A percentile compares a stretch with the other conserved stretches of the same genome.
phyloP scores from a whole-genome alignment of 208 protist genomes.

The Acanthamoeba rhysodes region DNA sequence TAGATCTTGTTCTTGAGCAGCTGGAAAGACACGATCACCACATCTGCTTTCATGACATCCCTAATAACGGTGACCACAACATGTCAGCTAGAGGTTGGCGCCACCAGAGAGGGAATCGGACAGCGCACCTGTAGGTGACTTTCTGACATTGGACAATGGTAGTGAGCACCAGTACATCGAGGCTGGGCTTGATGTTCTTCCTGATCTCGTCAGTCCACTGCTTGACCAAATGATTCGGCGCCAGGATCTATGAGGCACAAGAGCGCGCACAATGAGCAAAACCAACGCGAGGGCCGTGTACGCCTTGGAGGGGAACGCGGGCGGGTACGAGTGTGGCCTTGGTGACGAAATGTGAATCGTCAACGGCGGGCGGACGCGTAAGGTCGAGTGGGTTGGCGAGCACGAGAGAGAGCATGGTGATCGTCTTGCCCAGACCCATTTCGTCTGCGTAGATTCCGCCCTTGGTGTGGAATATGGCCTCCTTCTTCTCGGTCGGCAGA shows the following conservation, averaged over 20 bases:
- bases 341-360: background rate
- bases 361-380: background rate
- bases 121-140: conserved; percentile 61
- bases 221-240: conserved; percentile 68
- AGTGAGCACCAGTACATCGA: conserved; percentile 71
- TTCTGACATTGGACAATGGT: conserved; percentile 60
- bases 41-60: conserved; percentile 73
- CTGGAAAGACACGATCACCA: conserved; percentile 72
- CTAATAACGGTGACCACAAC: background rate
- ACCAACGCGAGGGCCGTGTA: too few species aligned
- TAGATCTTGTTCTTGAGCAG: conserved; percentile 62
- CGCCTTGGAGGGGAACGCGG: too few species aligned
- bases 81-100: too few species aligned
- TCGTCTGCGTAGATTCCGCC: conserved; percentile 33
- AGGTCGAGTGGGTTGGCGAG: conserved; percentile 1
- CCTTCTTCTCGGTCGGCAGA: background rate
- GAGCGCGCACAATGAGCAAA: background rate
- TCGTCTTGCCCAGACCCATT: conserved; percentile 45
- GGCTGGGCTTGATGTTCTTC: conserved; percentile 56
- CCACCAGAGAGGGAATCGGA: too few species aligned
- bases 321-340: background rate
- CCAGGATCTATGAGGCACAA: conserved; percentile 18
- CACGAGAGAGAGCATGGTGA: background rate
- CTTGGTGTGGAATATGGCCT: background rate
- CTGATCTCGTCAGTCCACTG: conserved; percentile 72